Evolutionary conservation across 805 yeast species (phyloP), one percentile per base, ranked within the genome.

Genomic region (Kluyveromyces wickerhamii): DNA sequence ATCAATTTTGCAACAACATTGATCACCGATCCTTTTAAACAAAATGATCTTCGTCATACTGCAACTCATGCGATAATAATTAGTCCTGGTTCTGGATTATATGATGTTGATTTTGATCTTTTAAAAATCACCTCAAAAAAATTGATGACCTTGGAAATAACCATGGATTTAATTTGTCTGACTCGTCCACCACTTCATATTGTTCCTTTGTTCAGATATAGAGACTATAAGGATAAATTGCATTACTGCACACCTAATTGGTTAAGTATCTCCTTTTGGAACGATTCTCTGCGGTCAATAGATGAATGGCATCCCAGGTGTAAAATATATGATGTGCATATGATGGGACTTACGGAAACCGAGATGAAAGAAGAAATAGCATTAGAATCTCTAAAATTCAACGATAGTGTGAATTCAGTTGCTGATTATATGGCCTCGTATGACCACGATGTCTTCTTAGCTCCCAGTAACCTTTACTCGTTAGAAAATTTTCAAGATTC

Each of bases 341-440:
- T 92, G 96, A 89, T 89, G 94, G 97, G 97, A 0, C 72, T 92
- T 6, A 86, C 89, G 79, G 97, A 89, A 49, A 85, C 84, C 47
- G 96, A 92, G 49, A 65, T 78, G 38, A 75, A 77, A 43, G 74
- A 80, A 9, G 51, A 52, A 18, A 72, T 81, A 6, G 72, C 77
- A 7, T 71, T 88, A 8, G 78, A 77, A 12, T 69, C 79, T 33
- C 59, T 87, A 33, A 67, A 64, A 9, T 48, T 47, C 1, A 39
- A 52, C 38, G 18, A 40, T 31, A 39, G 40, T 17, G 49, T 61
- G 4, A 54, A 53, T 32, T 64, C 78, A 0, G 63, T 79, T 23
- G 44, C 67, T 1, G 79, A 75, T 23, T 69, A 77, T 5, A 83
- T 85, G 81, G 73, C 72, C 20, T 62, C 60, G 2, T 83, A 84